These are phyloP conservation scores for Penicillium sp. DNA, from an alignment of 2,329 filamentous ascomycete genomes.

Conservation along the genomic window DNA sequence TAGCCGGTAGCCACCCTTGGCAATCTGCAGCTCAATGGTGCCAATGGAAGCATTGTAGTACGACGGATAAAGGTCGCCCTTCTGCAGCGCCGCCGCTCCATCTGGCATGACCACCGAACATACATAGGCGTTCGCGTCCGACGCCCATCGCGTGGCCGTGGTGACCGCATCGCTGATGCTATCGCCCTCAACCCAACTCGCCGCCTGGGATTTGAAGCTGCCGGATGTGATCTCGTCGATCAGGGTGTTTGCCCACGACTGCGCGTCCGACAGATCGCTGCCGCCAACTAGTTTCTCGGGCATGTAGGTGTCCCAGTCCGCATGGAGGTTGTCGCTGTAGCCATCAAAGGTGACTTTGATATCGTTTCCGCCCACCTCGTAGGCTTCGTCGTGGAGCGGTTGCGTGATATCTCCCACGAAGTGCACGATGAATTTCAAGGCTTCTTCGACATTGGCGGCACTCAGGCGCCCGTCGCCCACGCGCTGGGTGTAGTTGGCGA, in stretches of 20 bases:
- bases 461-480: slow-evolving; percentile 16
- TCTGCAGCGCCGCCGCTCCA: slow-evolving; percentile 55
- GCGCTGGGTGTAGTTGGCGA: slow-evolving; percentile 49
- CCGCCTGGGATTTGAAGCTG: slow-evolving; percentile 50
- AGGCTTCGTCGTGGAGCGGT: slow-evolving; percentile 62
- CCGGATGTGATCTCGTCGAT: slow-evolving; percentile 23
- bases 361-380: slow-evolving; percentile 64
- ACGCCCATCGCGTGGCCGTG: slow-evolving; percentile 63
- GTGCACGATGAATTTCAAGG: slow-evolving; percentile 51
- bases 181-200: slow-evolving; percentile 58
- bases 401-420: slow-evolving; percentile 70
- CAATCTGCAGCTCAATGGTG: slow-evolving; percentile 61
- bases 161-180: slow-evolving; percentile 53
- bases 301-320: slow-evolving; percentile 71
- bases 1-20: slow-evolving; percentile 66
- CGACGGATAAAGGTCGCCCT: slow-evolving; percentile 61
- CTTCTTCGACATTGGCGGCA: slow-evolving; percentile 44
- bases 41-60: slow-evolving; percentile 55
- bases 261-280: slow-evolving; percentile 37
- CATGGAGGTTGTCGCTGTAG: slow-evolving; percentile 62
- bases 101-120: slow-evolving; percentile 65
- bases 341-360: slow-evolving; percentile 63
- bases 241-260: slow-evolving; percentile 23
- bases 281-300: slow-evolving; percentile 62
- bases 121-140: slow-evolving; percentile 63